Evolutionary conservation across 495 filamentous ascomycete species (phyloP).

Genomic region (Neurospora sp.): DNA sequence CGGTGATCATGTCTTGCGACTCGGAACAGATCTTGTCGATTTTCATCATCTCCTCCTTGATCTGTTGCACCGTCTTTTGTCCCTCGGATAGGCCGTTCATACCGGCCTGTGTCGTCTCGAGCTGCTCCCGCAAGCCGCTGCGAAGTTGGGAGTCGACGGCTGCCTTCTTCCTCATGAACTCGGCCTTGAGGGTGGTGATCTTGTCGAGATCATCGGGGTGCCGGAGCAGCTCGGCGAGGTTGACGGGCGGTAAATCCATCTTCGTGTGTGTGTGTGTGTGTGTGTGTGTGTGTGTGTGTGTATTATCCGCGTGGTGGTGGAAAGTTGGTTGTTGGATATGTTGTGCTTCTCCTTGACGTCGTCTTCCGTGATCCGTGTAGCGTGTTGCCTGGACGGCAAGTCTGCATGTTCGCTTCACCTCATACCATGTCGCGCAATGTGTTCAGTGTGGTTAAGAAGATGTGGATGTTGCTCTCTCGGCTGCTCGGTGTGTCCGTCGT

Average conservation of each 20-base stretch:
- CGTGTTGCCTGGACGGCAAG: neutral
- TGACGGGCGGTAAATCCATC: conserved; percentile 49
- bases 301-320: neutral
- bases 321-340: neutral
- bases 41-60: conserved; percentile 96
- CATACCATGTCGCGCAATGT: conserved; percentile 13
- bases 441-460: neutral
- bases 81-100: conserved; percentile 80
- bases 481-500: neutral
- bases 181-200: conserved; percentile 76
- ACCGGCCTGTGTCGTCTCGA: conserved; percentile 83
- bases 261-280: conserved; percentile 1
- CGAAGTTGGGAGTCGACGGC: conserved; percentile 84
- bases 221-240: conserved; percentile 64
- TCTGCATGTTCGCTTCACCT: conserved; percentile 1
- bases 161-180: conserved; percentile 90
- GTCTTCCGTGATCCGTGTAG: neutral
- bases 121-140: conserved; percentile 75
- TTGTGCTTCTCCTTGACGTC: neutral
- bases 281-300: neutral
- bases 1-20: conserved; percentile 87
- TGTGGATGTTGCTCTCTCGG: neutral
- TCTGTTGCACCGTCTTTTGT: conserved; percentile 74
- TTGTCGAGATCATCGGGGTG: conserved; percentile 90
- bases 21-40: conserved; percentile 97